Evolutionary conservation across 306 rosid species (phyloP).

Genomic region (Rosa lucieae): DNA sequence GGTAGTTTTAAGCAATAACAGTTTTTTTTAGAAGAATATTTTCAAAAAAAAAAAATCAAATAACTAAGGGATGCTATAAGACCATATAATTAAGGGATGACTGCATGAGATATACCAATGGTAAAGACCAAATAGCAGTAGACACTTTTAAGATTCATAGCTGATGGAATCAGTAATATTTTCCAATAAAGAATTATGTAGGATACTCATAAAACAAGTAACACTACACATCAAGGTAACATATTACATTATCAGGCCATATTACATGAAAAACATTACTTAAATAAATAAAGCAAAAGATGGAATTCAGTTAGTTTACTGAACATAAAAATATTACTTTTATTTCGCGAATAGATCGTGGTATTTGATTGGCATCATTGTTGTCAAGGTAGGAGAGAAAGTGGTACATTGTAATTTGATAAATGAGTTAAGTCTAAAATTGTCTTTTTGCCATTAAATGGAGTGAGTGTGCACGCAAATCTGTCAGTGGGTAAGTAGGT

Average conservation of each 20-base stretch:
- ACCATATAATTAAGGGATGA: neutral
- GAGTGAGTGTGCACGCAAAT: no score
- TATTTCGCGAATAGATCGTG: slow-evolving; percentile 74
- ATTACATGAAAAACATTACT: neutral
- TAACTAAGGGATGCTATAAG: neutral
- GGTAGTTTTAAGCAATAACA: no score
- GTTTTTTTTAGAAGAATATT: no score
- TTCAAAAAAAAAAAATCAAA: no score
- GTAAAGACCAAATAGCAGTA: neutral
- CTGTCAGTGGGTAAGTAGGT: no score
- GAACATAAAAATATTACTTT: slow-evolving; percentile 46
- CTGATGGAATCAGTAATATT: neutral
- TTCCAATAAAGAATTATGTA: neutral
- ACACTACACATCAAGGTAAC: neutral
- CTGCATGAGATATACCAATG: neutral
- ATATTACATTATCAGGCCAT: neutral
- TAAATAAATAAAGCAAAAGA: neutral
- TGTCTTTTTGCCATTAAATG: no score
- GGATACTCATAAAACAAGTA: neutral
- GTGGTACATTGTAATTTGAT: no score
- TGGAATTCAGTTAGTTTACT: slow-evolving; percentile 7
- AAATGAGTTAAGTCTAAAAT: no score
- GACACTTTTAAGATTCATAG: neutral
- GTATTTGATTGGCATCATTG: slow-evolving; percentile 36
- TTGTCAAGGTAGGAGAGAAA: no score